Conservation (phyloP, 2,329 filamentous ascomycete species). For the Monilinia aucupariae region DNA sequence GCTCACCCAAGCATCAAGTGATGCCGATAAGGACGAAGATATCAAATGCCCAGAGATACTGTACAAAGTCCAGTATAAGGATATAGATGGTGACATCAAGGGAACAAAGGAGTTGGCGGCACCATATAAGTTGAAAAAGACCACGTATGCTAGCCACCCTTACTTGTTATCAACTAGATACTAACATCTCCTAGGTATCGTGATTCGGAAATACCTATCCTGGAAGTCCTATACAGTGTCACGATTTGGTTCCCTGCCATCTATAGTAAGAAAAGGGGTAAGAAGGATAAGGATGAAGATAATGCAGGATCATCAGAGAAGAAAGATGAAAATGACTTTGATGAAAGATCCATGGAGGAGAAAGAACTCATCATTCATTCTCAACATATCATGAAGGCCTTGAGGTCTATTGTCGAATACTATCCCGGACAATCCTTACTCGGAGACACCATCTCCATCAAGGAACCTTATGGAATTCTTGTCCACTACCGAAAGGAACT, state of each 20-base stretch:
- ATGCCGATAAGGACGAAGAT: slow-evolving; percentile 18
- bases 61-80: slow-evolving; percentile 27
- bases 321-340: slow-evolving; percentile 20
- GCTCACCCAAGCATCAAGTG: slow-evolving; percentile 14
- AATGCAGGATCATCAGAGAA: not conserved
- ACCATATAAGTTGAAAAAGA: slow-evolving; percentile 26
- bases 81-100: slow-evolving; percentile 24
- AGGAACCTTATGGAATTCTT: slow-evolving; percentile 39
- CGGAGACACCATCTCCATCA: slow-evolving; percentile 25
- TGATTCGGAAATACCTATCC: slow-evolving; percentile 22
- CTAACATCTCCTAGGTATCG: slow-evolving; percentile 19
- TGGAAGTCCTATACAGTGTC: slow-evolving; percentile 26
- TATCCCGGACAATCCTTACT: slow-evolving; percentile 25
- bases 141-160: slow-evolving; percentile 14
- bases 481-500: slow-evolving; percentile 29
- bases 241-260: slow-evolving; percentile 27
- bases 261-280: slow-evolving; percentile 20
- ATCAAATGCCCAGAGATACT: slow-evolving; percentile 24
- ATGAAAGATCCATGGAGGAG: slow-evolving; percentile 28
- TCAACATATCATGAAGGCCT: slow-evolving; percentile 26
- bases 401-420: slow-evolving; percentile 25
- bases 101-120: slow-evolving; percentile 24
- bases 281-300: slow-evolving; percentile 20
- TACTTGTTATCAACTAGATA: not conserved
- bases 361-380: slow-evolving; percentile 28